Base-by-base conservation (phyloP, 2,329 filamentous ascomycete genomes). In the Fusarium buxicola region DNA sequence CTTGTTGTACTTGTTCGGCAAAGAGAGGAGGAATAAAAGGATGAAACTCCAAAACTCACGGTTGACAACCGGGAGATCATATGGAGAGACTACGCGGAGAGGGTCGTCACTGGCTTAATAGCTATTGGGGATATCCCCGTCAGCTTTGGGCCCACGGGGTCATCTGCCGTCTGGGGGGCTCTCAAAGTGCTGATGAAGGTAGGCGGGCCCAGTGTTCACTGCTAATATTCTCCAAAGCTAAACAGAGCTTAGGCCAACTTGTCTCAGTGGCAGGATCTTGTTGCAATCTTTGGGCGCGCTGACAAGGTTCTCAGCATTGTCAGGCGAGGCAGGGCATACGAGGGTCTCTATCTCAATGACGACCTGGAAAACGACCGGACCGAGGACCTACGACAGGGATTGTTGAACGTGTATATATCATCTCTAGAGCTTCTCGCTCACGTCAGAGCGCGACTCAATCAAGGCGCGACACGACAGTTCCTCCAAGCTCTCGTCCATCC, bases 1-100 rank as follows among this genome's bases (percentile, higher is more conserved):
- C 21, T 21, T 21, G 21, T 21, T 21, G 21, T 6, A 21, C 25
- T 36, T 2, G 43, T 54, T n/a, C 35, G 35, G 4, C 24, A 11
- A 4, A 28, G 43, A 8, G 51, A 54, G 34, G 36, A 47, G 7
- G 34, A 36, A 28, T 31, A 47, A 18, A 47, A 41, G n/a, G 28
- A 43, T 3, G 35, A 15, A 24, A 41, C 41, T 3, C 35, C 36
- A 12, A 55, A 45, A 40, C 21, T 55, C 28, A 43, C 12, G 18
- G 24, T 55, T 4, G 21, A 21, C 9, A n/a, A 30, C 10, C 43
- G 28, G 12, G 35, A 47, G 16, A 47, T 55, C 11, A 32, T 48
- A 38, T 55, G 38, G 52, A 43, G 45, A 31, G 52, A 55, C 24
- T 49, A 49, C 30, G 52, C 52, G 6, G 16, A 43, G 4, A 48